phyloP scores from a whole-genome alignment of 2,329 filamentous ascomycete genomes.

The Cordyceps farinosa region DNA sequence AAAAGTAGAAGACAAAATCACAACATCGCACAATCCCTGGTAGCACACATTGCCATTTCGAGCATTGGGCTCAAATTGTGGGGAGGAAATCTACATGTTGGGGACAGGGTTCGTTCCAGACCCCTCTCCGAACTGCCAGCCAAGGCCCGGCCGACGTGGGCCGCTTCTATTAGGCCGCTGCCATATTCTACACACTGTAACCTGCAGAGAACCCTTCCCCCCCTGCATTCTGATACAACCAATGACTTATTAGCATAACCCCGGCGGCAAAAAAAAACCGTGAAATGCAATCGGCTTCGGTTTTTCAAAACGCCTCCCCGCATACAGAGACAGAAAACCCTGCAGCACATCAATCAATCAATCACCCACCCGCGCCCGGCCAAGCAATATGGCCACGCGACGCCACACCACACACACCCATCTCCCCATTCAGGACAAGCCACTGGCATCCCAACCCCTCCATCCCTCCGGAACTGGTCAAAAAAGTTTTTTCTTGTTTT shows the following conservation, averaged over 20 bases:
- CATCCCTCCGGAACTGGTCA: neutral
- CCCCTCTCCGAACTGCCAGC: neutral
- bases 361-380: neutral
- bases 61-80: neutral
- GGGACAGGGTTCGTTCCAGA: neutral
- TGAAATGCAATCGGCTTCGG: neutral
- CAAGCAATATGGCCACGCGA: neutral
- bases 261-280: neutral
- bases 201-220: neutral
- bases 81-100: neutral
- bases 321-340: no score
- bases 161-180: neutral
- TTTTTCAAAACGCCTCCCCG: no score
- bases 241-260: neutral
- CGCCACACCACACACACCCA: neutral
- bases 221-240: neutral
- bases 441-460: neutral
- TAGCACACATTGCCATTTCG: neutral
- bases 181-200: neutral
- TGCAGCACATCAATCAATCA: no score
- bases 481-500: neutral
- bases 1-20: neutral
- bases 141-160: neutral
- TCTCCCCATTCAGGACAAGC: slow-evolving; percentile 1
- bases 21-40: neutral